Evolutionary conservation across 2,329 filamentous ascomycete genomes (phyloP).

Genomic region (Chlorencoelia australis): DNA sequence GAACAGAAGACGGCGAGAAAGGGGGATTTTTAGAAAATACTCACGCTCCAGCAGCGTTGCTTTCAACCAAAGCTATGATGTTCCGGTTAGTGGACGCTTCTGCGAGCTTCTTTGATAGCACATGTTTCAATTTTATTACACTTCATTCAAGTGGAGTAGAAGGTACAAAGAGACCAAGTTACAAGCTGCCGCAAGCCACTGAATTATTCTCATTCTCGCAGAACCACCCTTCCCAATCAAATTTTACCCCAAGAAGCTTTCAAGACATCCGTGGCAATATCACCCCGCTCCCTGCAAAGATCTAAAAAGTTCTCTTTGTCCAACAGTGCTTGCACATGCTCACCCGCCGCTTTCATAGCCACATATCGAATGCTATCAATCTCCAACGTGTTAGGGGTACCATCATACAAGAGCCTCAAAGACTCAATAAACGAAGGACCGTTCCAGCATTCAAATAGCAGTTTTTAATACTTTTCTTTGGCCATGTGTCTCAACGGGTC

Average conservation of each 20-base stretch:
- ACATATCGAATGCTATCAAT: slow-evolving; percentile 3
- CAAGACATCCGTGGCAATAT: slow-evolving; percentile 7
- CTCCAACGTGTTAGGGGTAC: slow-evolving; percentile 2
- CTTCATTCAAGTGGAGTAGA: too few species aligned
- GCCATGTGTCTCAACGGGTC: slow-evolving; percentile 9
- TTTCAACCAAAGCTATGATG: too few species aligned
- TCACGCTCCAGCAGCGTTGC: too few species aligned
- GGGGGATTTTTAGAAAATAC: background rate
- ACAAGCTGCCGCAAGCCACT: too few species aligned
- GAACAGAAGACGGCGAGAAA: background rate
- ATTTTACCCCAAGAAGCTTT: too few species aligned
- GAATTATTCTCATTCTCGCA: too few species aligned
- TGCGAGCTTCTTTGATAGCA: background rate
- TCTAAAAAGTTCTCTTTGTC: slow-evolving; percentile 5
- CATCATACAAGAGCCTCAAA: slow-evolving; percentile 10
- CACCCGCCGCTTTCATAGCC: slow-evolving; percentile 1
- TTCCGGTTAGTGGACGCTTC: too few species aligned
- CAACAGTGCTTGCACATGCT: slow-evolving; percentile 3
- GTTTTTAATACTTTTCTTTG: slow-evolving; percentile 2
- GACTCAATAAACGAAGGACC: slow-evolving; percentile 4
- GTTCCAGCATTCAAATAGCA: slow-evolving; percentile 1
- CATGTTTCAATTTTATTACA: background rate
- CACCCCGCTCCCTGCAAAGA: slow-evolving; percentile 7
- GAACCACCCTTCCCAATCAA: too few species aligned
- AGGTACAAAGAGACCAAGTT: too few species aligned